Percentiles rank a stretch among this genome's conserved stretches.
These are phyloP conservation scores for Thalassiosira hispida DNA, from an alignment of 352 stramenopile genomes.

Conservation along the genomic window DNA sequence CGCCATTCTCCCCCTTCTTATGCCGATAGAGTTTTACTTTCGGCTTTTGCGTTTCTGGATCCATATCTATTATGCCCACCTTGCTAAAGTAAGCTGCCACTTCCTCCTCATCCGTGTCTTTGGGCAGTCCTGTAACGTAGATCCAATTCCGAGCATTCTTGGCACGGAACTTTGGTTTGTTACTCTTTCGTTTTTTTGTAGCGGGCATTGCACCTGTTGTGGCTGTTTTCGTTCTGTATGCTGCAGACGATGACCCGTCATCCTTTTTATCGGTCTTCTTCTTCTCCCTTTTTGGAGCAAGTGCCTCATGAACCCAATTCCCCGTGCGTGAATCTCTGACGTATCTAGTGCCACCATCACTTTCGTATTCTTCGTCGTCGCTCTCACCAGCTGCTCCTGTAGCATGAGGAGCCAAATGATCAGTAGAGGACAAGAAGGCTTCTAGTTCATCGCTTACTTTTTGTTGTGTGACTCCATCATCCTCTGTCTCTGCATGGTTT, in stretches of 20 bases:
- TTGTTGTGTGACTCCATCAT: constrained; percentile 4
- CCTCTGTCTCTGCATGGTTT: not conserved
- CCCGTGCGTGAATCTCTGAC: constrained; percentile 65
- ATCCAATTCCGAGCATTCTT: constrained; percentile 93
- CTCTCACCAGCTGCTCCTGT: constrained; percentile 16
- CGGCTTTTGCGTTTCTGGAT: constrained; percentile 91
- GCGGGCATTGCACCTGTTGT: constrained; percentile 17
- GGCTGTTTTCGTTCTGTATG: constrained; percentile 1
- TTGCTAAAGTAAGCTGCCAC: constrained; percentile 93
- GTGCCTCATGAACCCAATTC: constrained; percentile 75
- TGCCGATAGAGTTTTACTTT: constrained; percentile 96
- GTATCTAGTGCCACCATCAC: constrained; percentile 77
- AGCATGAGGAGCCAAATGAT: constrained; percentile 38
- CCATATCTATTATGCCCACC: constrained; percentile 93
- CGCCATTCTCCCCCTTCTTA: constrained; percentile 75
- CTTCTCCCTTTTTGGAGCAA: constrained; percentile 61
- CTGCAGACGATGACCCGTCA: constrained; percentile 62
- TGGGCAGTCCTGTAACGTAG: constrained; percentile 94
- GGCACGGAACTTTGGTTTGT: constrained; percentile 82
- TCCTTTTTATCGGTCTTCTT: constrained; percentile 89
- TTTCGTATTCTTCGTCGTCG: constrained; percentile 70
- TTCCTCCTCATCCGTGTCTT: constrained; percentile 91
- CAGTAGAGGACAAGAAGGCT: constrained; percentile 49
- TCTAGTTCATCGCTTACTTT: constrained; percentile 50
- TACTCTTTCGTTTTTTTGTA: constrained; percentile 67